Base-by-base conservation (phyloP, 108 stramenopile genomes). In the Cyclostephanos tholiformis region DNA sequence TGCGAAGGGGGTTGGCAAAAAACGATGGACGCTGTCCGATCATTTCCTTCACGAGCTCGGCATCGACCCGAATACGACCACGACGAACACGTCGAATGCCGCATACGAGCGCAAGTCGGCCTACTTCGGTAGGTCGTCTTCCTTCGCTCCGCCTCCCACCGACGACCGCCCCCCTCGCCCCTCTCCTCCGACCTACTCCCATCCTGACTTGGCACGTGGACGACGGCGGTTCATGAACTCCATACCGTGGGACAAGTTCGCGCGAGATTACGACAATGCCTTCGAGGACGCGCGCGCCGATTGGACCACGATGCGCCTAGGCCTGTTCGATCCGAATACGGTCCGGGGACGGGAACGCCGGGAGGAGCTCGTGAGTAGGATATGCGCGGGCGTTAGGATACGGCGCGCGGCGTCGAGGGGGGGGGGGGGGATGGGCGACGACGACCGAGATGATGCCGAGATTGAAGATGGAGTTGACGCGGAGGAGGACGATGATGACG, bases 1-100 rank as follows among this genome's bases (percentile, higher is more conserved):
- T 23, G 55, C 25, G 23, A 61, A 27, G 44, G 20, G 23, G 27
- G 26, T 14, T 10, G 48, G 7, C 6, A 26, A 49, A 52, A 16
- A 14, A 14, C 57, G 65, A 64, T 80, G 79, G 79, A 73, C 79
- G n/a, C 51, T 80, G 41, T 62, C 79, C 0, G 79, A 80, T 73
- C 79, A 80, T 22, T 80, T 80, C 43, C 56, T 80, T 25, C 67
- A 80, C 46, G 79, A 80, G 72, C 56, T 80, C 63, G 79, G 79
- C 0, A 72, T 80, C 19, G 67, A 80, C 60, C 79, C 79, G 0
- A 69, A 6, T 5, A 17, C 58, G 4, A 25, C 27, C 20, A 56
- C 52, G 29, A 20, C n/a, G 11, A 6, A 8, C 25, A 12, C 41
- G 0, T 44, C 38, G 0, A 14, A 25, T 16, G n/a, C 49, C n/a